These are phyloP conservation scores for Turnera subulata DNA, from an alignment of 345 rosid genomes.

Conservation along the genomic window DNA sequence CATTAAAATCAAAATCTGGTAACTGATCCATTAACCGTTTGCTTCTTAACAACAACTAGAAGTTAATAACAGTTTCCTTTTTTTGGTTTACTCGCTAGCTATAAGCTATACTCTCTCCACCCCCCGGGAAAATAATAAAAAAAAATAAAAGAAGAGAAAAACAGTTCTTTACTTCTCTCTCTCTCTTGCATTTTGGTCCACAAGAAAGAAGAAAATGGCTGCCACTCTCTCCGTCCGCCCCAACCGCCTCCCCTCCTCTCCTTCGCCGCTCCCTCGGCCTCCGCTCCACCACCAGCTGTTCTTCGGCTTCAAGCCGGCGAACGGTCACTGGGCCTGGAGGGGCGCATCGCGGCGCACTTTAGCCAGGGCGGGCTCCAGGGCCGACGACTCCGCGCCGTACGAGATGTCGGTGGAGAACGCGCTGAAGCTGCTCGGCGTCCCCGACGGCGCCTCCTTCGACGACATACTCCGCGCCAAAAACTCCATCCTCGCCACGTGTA, in stretches of 20 bases:
- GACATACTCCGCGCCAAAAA: conserved; percentile 96
- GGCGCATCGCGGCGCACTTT: conserved; percentile 31
- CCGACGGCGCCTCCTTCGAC: conserved; percentile 82
- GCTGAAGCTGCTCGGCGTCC: conserved; percentile 85
- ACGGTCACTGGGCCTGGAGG: conserved; percentile 29
- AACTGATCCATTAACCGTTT: no score
- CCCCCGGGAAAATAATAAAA: no score
- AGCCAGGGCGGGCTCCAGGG: conserved; percentile 59
- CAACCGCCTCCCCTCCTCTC: conserved; percentile 41
- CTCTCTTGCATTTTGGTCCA: conserved; percentile 4
- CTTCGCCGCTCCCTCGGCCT: conserved; percentile 28
- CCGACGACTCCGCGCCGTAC: conserved; percentile 82
- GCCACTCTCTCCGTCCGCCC: conserved; percentile 77
- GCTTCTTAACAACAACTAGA: no score
- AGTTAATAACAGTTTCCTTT: no score
- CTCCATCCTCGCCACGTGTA: conserved; percentile 59
- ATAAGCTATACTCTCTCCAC: no score
- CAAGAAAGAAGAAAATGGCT: conserved; percentile 47
- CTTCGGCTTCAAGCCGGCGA: conserved; percentile 23
- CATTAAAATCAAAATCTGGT: no score
- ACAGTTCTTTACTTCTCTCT: no score
- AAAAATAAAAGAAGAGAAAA: no score
- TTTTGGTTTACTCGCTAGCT: no score
- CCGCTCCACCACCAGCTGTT: conserved; percentile 19
- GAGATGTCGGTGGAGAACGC: conserved; percentile 98